Evolutionary conservation across 2,329 filamentous ascomycete genomes (phyloP), one percentile per base, ranked within the genome.

Genomic region (Alternaria gaisen): DNA sequence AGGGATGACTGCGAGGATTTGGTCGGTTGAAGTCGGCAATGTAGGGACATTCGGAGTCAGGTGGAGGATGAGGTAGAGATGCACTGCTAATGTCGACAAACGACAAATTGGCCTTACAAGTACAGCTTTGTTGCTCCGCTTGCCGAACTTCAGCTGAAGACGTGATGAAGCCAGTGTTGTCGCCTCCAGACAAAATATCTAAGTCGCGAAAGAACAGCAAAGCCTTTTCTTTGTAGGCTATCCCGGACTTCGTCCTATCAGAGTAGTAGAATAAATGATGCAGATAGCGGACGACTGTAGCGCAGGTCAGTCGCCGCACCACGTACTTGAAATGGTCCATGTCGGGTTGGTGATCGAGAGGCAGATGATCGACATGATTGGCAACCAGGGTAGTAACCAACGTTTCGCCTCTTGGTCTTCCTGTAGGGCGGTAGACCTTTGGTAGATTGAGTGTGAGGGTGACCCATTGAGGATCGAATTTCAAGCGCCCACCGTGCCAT

Each of bases 371-470:
- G 11, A 55, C 11, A 12, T 55, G 28, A n/a, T 55, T 26, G 5
- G 52, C 41, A 9, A 51, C 44, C 8, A 56, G 34, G 16, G 54
- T 56, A 26, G 47, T 26, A 7, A 43, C 20, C 11, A 56, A 16
- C 4, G 44, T 28, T 8, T 56, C 54, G 14, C 54, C 38, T 28
- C 54, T 12, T 22, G 44, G 20, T 22, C 11, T 10, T 22, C 44
- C n/a, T 22, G 28, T 48, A 34, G 18, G n/a, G 7, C 12, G 36
- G 42, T 44, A 56, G 2, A 56, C 5, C 4, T 10, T 34, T n/a
- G 54, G 38, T 16, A 56, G 18, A 20, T 56, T 50, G 1, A 56
- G 26, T 28, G 54, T 56, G n/a, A 57, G n/a, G 14, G 54, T 34
- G 12, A n/a, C 41, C 54, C 46, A 57, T 5, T 14, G 34, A 24